These are phyloP conservation scores for Dictyostelium intermedium DNA, from an alignment of 78 protist genomes.

Conservation along the genomic window DNA sequence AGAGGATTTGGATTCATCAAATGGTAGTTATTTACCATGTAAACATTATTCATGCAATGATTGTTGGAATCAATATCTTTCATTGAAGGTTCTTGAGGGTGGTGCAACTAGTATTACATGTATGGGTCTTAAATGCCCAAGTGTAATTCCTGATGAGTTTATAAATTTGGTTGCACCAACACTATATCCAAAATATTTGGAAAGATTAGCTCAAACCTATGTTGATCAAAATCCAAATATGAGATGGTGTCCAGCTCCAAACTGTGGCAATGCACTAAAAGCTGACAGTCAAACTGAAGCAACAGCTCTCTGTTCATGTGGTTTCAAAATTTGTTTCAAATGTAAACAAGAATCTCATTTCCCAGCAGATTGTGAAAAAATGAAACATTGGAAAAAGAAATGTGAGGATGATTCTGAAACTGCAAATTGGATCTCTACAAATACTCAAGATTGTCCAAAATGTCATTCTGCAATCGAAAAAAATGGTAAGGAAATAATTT, in stretches of 20 bases:
- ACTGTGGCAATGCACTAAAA: conserved; percentile 54
- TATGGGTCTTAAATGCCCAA: conserved; percentile 21
- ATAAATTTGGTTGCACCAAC: conserved; percentile 21
- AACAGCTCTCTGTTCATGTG: conserved; percentile 66
- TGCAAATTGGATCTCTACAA: conserved; percentile 68
- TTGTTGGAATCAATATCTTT: conserved; percentile 53
- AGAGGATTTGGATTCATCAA: background rate
- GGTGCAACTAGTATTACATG: conserved; percentile 52
- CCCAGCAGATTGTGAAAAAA: conserved; percentile 70
- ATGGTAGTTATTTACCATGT: conserved; percentile 47
- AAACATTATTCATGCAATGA: conserved; percentile 68
- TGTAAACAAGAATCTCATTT: conserved; percentile 79
- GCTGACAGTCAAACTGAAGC: conserved; percentile 69
- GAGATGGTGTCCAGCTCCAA: conserved; percentile 72
- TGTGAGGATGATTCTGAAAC: conserved; percentile 80
- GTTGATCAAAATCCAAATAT: conserved; percentile 71
- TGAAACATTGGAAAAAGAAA: conserved; percentile 72
- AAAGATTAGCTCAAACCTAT: conserved; percentile 60
- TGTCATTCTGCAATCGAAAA: conserved; percentile 80
- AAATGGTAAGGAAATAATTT: conserved; percentile 19
- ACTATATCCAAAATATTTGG: conserved; percentile 30
- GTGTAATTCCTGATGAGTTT: conserved; percentile 28
- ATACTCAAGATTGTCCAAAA: conserved; percentile 82
- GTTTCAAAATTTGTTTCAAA: conserved; percentile 75
- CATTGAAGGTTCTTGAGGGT: conserved; percentile 48